Evolutionary conservation across 2,329 filamentous ascomycete species (phyloP).

Genomic region (Cytospora schulzeri): DNA sequence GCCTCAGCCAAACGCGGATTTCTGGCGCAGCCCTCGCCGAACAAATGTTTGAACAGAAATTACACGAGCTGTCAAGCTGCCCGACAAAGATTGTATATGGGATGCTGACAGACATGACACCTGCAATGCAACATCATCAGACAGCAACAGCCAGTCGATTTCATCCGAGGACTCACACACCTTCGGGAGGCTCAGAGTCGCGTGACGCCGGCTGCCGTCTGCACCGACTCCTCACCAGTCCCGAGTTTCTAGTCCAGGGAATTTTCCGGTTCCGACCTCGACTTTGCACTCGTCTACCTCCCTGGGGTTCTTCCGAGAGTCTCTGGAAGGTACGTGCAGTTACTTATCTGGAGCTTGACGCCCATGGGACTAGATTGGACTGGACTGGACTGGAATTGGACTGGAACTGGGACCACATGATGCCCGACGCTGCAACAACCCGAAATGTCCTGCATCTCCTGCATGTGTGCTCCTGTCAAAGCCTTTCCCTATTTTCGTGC

Average conservation of each 20-base stretch:
- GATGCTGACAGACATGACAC: slow-evolving; percentile 22
- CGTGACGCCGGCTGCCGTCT: slow-evolving; percentile 22
- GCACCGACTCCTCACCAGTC: not conserved
- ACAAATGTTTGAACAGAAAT: not conserved
- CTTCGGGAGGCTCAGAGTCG: slow-evolving; percentile 11
- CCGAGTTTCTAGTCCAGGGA: not conserved
- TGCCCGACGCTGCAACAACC: slow-evolving; percentile 18
- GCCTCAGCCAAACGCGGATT: slow-evolving; percentile 4
- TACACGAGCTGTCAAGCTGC: slow-evolving; percentile 8
- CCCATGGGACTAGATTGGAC: not conserved
- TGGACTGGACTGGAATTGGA: slow-evolving; percentile 3
- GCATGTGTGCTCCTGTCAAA: not conserved
- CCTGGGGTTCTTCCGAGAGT: not conserved
- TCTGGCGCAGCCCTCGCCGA: not conserved
- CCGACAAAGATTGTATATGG: slow-evolving; percentile 9
- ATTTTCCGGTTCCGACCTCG: not conserved
- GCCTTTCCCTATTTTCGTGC: not conserved
- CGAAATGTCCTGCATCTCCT: slow-evolving; percentile 4
- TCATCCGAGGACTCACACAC: slow-evolving; percentile 1
- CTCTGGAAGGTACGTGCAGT: not conserved
- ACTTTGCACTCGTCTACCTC: no score
- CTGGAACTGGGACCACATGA: slow-evolving; percentile 12
- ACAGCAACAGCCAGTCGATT: slow-evolving; percentile 5
- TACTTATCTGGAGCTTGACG: slow-evolving; percentile 1
- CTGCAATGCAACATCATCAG: slow-evolving; percentile 18